These are phyloP conservation scores for Naganishia onofrii DNA, from an alignment of 768 basidiomycete species.

Conservation along the genomic window DNA sequence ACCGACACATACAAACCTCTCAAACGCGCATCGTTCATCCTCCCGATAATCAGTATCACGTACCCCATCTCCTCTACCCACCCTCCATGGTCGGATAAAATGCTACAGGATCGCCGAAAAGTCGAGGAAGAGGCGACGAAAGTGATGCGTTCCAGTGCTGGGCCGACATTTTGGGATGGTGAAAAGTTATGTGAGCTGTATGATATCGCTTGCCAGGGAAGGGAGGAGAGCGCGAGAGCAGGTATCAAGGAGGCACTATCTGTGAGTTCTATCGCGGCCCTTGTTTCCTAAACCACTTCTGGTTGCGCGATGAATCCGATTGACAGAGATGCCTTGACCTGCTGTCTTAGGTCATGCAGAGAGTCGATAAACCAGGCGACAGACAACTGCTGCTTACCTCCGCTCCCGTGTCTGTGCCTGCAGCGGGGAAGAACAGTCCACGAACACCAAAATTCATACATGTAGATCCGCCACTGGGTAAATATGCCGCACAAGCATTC, in stretches of 20 bases:
- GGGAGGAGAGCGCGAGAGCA: constrained; percentile 50
- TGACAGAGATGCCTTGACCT: background rate
- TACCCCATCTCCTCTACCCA: constrained; percentile 84
- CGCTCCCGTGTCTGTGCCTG: background rate
- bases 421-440: background rate
- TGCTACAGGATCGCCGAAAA: constrained; percentile 77
- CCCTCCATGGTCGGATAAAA: constrained; percentile 73
- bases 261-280: constrained; percentile 33
- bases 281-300: background rate
- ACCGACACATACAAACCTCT: constrained; percentile 57
- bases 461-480: constrained; percentile 57
- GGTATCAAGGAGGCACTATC: constrained; percentile 45
- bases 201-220: constrained; percentile 53
- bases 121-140: constrained; percentile 67
- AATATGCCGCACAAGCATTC: constrained; percentile 69
- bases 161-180: constrained; percentile 76
- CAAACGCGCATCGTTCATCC: constrained; percentile 85
- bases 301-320: background rate
- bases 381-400: constrained; percentile 23
- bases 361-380: background rate
- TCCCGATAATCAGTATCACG: constrained; percentile 77
- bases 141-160: constrained; percentile 58
- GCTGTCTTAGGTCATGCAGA: background rate
- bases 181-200: constrained; percentile 83
- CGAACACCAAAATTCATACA: background rate